These are phyloP conservation scores for Arthrobotrys iridis DNA, from an alignment of 2,329 filamentous ascomycete genomes.

Conservation along the genomic window DNA sequence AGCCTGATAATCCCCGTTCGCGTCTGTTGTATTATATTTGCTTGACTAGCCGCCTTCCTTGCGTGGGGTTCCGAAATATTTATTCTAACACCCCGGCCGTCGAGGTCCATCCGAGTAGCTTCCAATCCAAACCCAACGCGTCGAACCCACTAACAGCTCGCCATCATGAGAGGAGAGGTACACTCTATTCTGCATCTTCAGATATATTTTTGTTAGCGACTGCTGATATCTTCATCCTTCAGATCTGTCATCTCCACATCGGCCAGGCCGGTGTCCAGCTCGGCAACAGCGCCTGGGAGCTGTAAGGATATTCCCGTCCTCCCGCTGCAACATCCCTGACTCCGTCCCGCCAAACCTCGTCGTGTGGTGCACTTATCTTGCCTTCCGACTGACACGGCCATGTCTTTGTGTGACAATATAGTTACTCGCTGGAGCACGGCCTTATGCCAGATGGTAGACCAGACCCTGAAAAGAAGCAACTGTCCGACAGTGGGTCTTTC, in stretches of 20 bases:
- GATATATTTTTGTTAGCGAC: background rate
- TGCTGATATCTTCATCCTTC: slow-evolving; percentile 12
- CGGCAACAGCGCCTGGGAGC: slow-evolving; percentile 75
- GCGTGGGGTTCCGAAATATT: too few relatives aligned
- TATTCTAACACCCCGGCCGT: too few relatives aligned
- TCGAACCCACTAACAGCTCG: slow-evolving; percentile 38
- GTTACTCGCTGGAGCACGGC: slow-evolving; percentile 74
- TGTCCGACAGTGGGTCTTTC: slow-evolving; percentile 67
- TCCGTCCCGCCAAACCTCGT: slow-evolving; percentile 23
- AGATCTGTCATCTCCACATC: slow-evolving; percentile 75
- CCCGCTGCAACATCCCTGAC: slow-evolving; percentile 40
- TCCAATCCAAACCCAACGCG: slow-evolving; percentile 28
- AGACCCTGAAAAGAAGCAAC: slow-evolving; percentile 64
- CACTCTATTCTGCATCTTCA: background rate
- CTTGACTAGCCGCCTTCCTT: too few relatives aligned
- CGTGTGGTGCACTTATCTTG: slow-evolving; percentile 27
- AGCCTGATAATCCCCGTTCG: too few relatives aligned
- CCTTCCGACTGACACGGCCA: too few relatives aligned
- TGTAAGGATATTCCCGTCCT: slow-evolving; percentile 65
- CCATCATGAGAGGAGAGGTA: slow-evolving; percentile 54
- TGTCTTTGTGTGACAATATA: slow-evolving; percentile 58
- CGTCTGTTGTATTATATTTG: too few relatives aligned
- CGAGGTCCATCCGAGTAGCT: slow-evolving; percentile 27
- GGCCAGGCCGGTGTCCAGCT: slow-evolving; percentile 75
- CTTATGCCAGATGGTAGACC: slow-evolving; percentile 70